Evolutionary conservation across 805 yeast genomes (phyloP), one percentile per base, ranked within the genome.

Genomic region (Spathaspora hagerdaliae): DNA sequence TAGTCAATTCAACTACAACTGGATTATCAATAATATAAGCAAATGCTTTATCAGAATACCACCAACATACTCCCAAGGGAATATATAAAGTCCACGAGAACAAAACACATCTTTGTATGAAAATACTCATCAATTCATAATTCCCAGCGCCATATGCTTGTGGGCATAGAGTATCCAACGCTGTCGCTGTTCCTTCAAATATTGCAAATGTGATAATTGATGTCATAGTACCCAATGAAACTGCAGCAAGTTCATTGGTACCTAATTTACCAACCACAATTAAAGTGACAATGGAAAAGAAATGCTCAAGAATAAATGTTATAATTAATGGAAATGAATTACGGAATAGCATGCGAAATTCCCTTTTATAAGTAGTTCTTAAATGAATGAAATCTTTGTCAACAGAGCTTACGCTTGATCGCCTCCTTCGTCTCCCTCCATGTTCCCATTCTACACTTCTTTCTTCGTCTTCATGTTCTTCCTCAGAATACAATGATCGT

Each of bases 201-300:
- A 71, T 51, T 8, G 74, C 77, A 57, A 71, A 64, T 1, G 76
- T 64, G 29, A 72, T 69, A 11, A 75, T 71, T 8, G 74, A 60
- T 2, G 73, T 62, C 77, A 72, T 72, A 12, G 73, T 60, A 0
- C 70, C 77, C 38, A 72, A 58, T 8, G 75, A 70, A 2, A 71
- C 75, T 3, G 77, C 75, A 0, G 75, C 77, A 46, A 72, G 62
- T 55, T 71, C 76, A 39, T 59, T 65, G 36, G 68, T 71, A 11
- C 77, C 77, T 45, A 72, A 55, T 50, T 70, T 75, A 2, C 77
- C 77, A 36, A 71, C 77, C 33, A 71, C 76, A 27, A 72, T 51
- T 41, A 72, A 54, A 40, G 73, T 64, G 14, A 72, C 73, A 24
- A 71, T 67, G 31, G 73, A 64, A 54, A 71, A 71, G 46, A 71